Conservation (phyloP, 1,139 yeast genomes). For the Magnusiomyces paraingens region DNA sequence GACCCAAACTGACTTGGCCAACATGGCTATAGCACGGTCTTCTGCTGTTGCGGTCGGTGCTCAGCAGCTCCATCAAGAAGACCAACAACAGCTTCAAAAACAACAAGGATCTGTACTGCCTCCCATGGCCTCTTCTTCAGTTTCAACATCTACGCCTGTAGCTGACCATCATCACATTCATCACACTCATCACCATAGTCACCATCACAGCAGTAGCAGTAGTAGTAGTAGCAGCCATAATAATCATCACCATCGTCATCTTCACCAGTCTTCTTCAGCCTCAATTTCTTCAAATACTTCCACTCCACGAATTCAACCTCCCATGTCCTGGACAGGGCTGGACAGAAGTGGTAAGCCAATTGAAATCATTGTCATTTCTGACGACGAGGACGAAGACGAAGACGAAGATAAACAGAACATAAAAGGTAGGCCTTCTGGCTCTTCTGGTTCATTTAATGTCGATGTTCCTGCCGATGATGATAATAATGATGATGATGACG, state of each 20-base stretch:
- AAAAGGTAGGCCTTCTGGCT: background rate
- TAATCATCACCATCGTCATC: background rate
- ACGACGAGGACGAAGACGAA: conserved; percentile 24
- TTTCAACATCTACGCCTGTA: too few species aligned
- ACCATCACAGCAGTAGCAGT: background rate
- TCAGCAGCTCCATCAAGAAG: too few species aligned
- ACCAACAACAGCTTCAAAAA: too few species aligned
- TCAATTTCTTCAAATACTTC: background rate
- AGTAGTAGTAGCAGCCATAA: background rate
- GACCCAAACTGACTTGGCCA: too few species aligned
- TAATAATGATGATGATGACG: conserved; percentile 1
- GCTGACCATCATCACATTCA: too few species aligned
- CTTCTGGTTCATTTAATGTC: background rate
- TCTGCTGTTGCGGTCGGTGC: too few species aligned
- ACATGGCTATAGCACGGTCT: too few species aligned
- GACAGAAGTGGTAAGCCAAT: conserved; percentile 31
- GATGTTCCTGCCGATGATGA: background rate
- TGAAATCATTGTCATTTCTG: conserved; percentile 33
- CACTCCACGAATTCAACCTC: too few species aligned
- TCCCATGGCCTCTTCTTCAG: too few species aligned
- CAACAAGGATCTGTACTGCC: too few species aligned
- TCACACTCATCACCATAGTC: background rate
- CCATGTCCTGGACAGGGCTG: conserved; percentile 27
- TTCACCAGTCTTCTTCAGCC: background rate
- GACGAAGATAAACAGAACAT: conserved; percentile 17